These are phyloP conservation scores for Pseudisothecium myosuroides DNA, from an alignment of 225 moss, liverwort and hornwort genomes.

Conservation along the genomic window DNA sequence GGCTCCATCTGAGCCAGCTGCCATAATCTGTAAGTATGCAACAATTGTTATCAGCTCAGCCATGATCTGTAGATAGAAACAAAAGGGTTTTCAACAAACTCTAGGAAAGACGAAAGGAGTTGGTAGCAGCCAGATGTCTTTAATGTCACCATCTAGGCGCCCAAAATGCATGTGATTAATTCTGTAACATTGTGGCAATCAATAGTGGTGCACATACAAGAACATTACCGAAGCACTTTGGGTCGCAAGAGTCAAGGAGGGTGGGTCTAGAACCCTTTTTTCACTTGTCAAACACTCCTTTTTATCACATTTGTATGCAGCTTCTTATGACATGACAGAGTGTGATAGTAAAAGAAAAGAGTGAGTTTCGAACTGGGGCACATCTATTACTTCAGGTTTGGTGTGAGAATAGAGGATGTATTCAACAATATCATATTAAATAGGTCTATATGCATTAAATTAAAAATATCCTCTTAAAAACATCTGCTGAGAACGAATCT, in stretches of 20 bases:
- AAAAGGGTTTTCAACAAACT: background rate
- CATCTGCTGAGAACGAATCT: background rate
- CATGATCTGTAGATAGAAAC: background rate
- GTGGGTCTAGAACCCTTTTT: background rate
- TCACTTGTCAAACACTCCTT: background rate
- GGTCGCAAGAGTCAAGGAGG: background rate
- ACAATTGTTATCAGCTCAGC: background rate
- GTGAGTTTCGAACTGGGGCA: no score
- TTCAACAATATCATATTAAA: background rate
- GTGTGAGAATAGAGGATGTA: background rate
- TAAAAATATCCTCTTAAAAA: background rate
- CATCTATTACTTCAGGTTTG: background rate
- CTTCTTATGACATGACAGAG: background rate
- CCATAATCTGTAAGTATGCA: conserved; percentile 65
- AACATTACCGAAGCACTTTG: background rate
- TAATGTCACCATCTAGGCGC: background rate
- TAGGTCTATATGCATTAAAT: background rate
- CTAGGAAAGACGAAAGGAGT: background rate
- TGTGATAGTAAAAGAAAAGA: background rate
- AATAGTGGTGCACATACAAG: background rate
- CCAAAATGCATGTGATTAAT: background rate
- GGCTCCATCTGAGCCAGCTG: conserved; percentile 52
- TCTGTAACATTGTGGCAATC: background rate
- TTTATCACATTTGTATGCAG: background rate
- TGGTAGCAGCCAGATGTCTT: background rate